A percentile compares a stretch with the other conserved stretches of the same genome.
Conservation (phyloP, 177 flowering plant genomes). For the Vitis hybrid region DNA sequence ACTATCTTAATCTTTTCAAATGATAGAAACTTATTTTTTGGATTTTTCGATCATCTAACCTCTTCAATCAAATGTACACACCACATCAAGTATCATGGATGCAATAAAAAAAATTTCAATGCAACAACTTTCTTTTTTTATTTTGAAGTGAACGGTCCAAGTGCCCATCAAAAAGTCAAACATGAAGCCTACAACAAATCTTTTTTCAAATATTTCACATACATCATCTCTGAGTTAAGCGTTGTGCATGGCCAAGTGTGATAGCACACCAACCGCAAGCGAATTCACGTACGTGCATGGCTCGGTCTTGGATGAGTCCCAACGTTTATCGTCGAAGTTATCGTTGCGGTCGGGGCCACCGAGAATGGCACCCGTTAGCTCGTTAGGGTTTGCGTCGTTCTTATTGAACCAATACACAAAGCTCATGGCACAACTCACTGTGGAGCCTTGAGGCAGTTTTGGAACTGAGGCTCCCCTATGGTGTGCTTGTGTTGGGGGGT, state of each 20-base stretch:
- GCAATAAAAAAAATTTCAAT: no score
- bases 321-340: conserved; percentile 60
- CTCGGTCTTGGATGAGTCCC: conserved; percentile 53
- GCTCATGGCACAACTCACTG: conserved; percentile 60
- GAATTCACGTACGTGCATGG: conserved; percentile 84
- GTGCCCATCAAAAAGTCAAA: no score
- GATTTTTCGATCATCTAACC: no score
- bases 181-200: no score
- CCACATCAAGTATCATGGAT: no score
- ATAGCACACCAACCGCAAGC: conserved; percentile 61
- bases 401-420: conserved; percentile 52
- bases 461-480: conserved; percentile 92
- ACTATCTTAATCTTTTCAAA: no score
- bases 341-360: conserved; percentile 88
- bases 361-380: conserved; percentile 86
- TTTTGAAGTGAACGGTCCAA: conserved; percentile 14
- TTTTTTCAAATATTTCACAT: no score
- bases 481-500: conserved; percentile 74
- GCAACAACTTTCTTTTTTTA: background rate
- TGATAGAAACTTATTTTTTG: no score
- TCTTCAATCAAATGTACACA: no score
- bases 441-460: background rate
- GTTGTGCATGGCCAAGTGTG: conserved; percentile 33
- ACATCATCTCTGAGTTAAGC: background rate
- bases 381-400: conserved; percentile 60